phyloP scores from a whole-genome alignment of 192 early-diverging fungal genomes.

The Entomortierella chlamydospora region DNA sequence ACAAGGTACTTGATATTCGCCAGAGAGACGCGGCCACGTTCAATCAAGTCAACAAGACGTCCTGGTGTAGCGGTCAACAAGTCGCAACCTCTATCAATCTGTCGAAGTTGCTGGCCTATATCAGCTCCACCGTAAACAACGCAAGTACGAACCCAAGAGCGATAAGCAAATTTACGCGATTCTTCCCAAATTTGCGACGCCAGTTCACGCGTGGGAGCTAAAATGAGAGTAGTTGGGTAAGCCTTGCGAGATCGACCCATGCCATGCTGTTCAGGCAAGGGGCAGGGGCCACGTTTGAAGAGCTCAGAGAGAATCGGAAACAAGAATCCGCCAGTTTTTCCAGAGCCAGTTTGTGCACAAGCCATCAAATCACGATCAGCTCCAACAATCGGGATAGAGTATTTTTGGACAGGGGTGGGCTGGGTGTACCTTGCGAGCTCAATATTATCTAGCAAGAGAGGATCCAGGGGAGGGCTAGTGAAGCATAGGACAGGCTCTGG shows the following conservation, averaged over 20 bases:
- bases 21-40: conserved; percentile 80
- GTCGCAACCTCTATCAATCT: conserved; percentile 93
- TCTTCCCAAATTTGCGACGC: conserved; percentile 97
- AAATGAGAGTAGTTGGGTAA: conserved; percentile 81
- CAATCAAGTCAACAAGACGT: conserved; percentile 91
- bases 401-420: conserved; percentile 97
- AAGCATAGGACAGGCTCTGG: conserved; percentile 65
- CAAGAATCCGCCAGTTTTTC: conserved; percentile 97
- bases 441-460: conserved; percentile 89
- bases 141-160: conserved; percentile 92
- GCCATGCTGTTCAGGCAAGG: conserved; percentile 55
- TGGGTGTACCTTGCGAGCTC: conserved; percentile 84
- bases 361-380: conserved; percentile 97
- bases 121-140: conserved; percentile 96
- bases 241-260: conserved; percentile 76
- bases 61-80: conserved; percentile 95
- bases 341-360: conserved; percentile 96
- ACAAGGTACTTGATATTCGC: conserved; percentile 87
- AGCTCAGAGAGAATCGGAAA: conserved; percentile 94
- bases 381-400: conserved; percentile 85
- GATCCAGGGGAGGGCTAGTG: conserved; percentile 76
- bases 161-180: conserved; percentile 82
- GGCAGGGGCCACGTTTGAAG: conserved; percentile 81
- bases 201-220: conserved; percentile 96
- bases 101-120: conserved; percentile 86